Conservation (phyloP, 2,329 filamentous ascomycete genomes). For the Cladobotryum mycophilum region DNA sequence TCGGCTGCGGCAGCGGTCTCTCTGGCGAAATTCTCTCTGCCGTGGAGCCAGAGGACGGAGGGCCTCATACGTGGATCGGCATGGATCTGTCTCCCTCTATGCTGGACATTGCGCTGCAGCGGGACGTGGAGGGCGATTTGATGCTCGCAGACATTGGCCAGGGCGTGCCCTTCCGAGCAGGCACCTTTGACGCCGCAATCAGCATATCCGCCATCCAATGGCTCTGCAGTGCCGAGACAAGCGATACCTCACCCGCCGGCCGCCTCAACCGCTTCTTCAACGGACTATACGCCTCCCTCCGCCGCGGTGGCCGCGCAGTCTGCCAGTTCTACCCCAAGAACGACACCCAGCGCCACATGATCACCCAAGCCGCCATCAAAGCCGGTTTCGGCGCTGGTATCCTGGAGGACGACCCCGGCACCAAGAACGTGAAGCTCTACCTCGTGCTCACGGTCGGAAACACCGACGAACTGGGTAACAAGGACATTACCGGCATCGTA, state of each 20-base stretch:
- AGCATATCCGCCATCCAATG: conserved; percentile 96
- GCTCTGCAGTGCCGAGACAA: conserved; percentile 92
- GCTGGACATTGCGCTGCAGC: conserved; percentile 88
- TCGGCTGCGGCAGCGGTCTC: conserved; percentile 93
- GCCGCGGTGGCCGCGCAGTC: conserved; percentile 80
- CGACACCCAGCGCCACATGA: conserved; percentile 84
- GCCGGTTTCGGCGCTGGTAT: conserved; percentile 94
- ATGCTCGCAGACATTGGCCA: conserved; percentile 93
- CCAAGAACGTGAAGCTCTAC: conserved; percentile 96
- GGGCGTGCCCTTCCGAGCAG: conserved; percentile 86
- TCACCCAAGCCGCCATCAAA: conserved; percentile 80
- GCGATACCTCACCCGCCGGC: conserved; percentile 73
- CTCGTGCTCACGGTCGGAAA: conserved; percentile 85
- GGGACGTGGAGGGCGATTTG: conserved; percentile 90
- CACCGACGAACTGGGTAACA: conserved; percentile 43
- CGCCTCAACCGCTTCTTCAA: conserved; percentile 84
- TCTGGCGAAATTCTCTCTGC: conserved; percentile 87
- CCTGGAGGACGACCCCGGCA: conserved; percentile 90
- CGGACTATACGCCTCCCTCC: conserved; percentile 77
- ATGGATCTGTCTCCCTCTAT: conserved; percentile 96
- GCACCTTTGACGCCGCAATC: conserved; percentile 90
- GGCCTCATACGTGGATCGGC: conserved; percentile 92
- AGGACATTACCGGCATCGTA: conserved; percentile 88
- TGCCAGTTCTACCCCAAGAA: conserved; percentile 99
- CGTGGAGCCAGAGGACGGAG: conserved; percentile 62